Evolutionary conservation across 2,329 filamentous ascomycete genomes (phyloP), one percentile per base, ranked within the genome.

Genomic region (Talaromyces albobiverticillius): DNA sequence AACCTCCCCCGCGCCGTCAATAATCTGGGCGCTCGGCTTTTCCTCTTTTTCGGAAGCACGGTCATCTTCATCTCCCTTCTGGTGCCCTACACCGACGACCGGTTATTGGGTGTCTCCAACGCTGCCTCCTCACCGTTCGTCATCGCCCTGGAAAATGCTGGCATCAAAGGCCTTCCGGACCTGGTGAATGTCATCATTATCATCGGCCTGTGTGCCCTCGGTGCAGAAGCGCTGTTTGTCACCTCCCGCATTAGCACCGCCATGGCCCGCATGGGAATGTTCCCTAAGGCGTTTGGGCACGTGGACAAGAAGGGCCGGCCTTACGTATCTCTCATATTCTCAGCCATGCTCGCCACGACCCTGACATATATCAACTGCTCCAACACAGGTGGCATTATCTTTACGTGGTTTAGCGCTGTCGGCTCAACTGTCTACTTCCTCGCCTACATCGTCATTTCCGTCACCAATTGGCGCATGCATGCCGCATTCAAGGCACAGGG

Each of bases 1-100:
- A 31, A 26, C 16, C 29, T 46, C 25, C 25, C 43, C 1, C 43
- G 31, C 11, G 88, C 88, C 22, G 89, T 91, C 64, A 82, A 82
- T 49, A 87, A 83, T 73, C 89, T 87, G 0, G 91, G 89, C 69
- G 89, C 83, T 79, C 83, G 86, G 53, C 89, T 91, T 60, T 79
- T 90, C 48, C 73, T 80, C 59, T 80, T 91, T 60, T 72, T 69
- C 51, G 62, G 71, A 32, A 58, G 69, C 25, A 69, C 67, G 9
- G 65, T 72, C 46, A 70, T 90, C 75, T 87, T 90, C 68, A 80
- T 90, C 61, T 87, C 87, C 49, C 79, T 91, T 62, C 74, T 88
- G 48, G 80, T 91, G 4, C 86, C 87, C 1, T 87, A 79, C 57
- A 74, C 82, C 65, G 81, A 86, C 60, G 57, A 71, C 0, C 68